Base-by-base conservation (phyloP, 129 eudicot species). In the Ambrosia trifida region DNA sequence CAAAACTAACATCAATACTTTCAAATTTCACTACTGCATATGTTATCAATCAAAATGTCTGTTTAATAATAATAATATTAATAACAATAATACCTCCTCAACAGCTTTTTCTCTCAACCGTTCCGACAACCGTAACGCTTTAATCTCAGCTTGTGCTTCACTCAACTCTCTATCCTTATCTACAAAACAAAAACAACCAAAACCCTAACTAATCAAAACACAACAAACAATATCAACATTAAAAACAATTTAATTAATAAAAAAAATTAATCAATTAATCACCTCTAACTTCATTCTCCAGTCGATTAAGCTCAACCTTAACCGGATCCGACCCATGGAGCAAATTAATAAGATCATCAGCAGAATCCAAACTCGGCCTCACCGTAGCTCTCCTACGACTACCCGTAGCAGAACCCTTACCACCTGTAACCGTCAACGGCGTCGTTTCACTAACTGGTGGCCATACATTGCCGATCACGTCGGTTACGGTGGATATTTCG, bases 311-410 rank as follows among this genome's bases (percentile, higher is more conserved):
- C 89, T 94, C 98, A 40, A 94, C 41, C 83, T 82, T 89, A 70
- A 94, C 97, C 86, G 98, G 98, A 94, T 94, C 98, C 82, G 98
- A 94, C 4, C 98, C 98, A 72, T 94, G 98, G 49, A 94, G 87
- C 66, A 89, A 56, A 72, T 79, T 84, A 1, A 93, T 69, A 72
- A 93, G 80, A 72, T 93, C 98, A 51, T 89, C 98, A 3, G 90
- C 81, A 45, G 28, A 24, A 24, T 93, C 96, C 66, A 93, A 51
- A 17, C 98, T 89, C 64, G 96, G 95, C 84, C 95, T 75, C 74
- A 82, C 71, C 43, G 85, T 64, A 59, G 75, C 76, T 51, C 90
- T 81, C 88, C 95, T 70, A 73, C 98, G 84, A 73, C 83, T 57
- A 41, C 74, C 31, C 9, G 66, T 64, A 70, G 60, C 76, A 1